Evolutionary conservation across 2,329 filamentous ascomycete species (phyloP).

Genomic region (Ascochyta pisi): DNA sequence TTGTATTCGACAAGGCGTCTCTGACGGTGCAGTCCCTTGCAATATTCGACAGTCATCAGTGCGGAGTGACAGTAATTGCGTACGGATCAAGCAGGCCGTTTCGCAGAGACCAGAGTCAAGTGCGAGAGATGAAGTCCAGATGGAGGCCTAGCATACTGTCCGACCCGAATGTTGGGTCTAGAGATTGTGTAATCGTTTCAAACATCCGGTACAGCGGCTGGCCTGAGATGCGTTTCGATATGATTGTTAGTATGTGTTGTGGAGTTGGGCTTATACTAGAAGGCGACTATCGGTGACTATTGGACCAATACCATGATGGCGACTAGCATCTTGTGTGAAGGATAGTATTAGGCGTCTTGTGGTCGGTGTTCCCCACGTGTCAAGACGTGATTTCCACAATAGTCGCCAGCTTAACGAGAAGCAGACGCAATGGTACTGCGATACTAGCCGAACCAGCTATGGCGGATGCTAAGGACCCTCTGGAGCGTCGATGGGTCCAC

Average conservation of each 20-base stretch:
- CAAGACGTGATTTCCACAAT: not conserved
- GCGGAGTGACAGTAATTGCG: constrained; percentile 3
- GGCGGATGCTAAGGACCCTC: not conserved
- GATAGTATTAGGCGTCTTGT: not conserved
- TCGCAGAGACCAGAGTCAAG: not conserved
- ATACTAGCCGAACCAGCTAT: not conserved
- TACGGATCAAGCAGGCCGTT: not conserved
- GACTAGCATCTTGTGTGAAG: not conserved
- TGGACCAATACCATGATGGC: not conserved
- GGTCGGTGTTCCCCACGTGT: not conserved
- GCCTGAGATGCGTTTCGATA: not conserved
- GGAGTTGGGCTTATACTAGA: not conserved
- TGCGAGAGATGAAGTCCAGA: not conserved
- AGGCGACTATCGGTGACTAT: not conserved
- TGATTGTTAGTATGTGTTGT: constrained; percentile 3
- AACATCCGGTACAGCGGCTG: constrained; percentile 3
- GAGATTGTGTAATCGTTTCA: constrained; percentile 4
- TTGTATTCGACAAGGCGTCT: not conserved
- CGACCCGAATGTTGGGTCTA: not conserved
- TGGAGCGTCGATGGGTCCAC: too few relatives aligned
- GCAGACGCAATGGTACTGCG: not conserved
- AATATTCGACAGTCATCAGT: constrained; percentile 2
- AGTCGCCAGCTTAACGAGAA: not conserved
- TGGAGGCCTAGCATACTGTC: not conserved
- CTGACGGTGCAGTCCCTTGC: not conserved